Conservation (phyloP, 441 rosid species). For the Flueggea neowawraea region DNA sequence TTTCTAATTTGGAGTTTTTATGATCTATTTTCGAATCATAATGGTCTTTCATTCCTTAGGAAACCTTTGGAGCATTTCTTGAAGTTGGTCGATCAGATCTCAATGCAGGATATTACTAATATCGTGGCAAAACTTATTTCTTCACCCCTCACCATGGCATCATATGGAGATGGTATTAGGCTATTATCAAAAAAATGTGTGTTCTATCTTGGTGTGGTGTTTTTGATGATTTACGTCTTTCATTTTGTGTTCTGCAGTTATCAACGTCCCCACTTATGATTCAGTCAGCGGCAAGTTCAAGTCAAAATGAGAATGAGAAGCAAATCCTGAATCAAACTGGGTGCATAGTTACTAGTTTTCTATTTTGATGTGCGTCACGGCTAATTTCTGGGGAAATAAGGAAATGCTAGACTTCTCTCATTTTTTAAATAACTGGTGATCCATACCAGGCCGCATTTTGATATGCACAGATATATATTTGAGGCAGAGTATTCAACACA, state of each 20-base stretch:
- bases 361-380: too few relatives aligned
- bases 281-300: conserved; percentile 46
- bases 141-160: conserved; percentile 79
- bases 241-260: conserved; percentile 33
- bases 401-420: too few relatives aligned
- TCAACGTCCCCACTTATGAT: conserved; percentile 66
- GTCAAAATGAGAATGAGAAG: conserved; percentile 11
- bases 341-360: too few relatives aligned
- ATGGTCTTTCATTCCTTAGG: conserved; percentile 23
- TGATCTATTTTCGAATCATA: too few relatives aligned
- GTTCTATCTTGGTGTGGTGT: not conserved
- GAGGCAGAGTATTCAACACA: too few relatives aligned
- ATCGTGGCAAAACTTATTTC: conserved; percentile 55
- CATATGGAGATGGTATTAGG: conserved; percentile 67
- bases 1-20: too few relatives aligned
- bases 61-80: conserved; percentile 69
- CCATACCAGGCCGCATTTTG: too few relatives aligned
- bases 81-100: conserved; percentile 53
- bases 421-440: too few relatives aligned
- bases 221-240: conserved; percentile 1
- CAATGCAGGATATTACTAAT: conserved; percentile 47
- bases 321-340: too few relatives aligned
- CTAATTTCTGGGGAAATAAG: not conserved
- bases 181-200: too few relatives aligned
- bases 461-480: too few relatives aligned